Conservation (phyloP, 345 rosid species). For the Eucalyptus pauciflora region DNA sequence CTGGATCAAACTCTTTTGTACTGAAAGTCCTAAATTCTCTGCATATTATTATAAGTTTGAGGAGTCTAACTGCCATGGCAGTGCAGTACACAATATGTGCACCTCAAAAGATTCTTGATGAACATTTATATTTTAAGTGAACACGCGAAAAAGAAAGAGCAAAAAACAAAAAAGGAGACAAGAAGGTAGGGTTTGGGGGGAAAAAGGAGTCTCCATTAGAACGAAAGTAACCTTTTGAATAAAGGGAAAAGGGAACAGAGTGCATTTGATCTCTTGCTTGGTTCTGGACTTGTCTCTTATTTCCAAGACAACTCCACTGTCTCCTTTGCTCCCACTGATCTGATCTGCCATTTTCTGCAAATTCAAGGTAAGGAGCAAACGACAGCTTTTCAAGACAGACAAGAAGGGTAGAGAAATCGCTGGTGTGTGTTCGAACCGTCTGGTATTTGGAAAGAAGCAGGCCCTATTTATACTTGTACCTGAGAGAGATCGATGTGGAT, state of each 20-base stretch:
- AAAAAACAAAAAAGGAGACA: background rate
- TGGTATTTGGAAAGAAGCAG: background rate
- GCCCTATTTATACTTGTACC: background rate
- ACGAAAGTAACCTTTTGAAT: background rate
- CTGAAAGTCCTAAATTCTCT: too few species aligned
- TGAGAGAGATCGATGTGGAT: background rate
- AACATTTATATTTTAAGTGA: background rate
- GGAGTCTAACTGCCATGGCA: background rate
- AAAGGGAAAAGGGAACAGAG: background rate
- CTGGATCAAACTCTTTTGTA: background rate
- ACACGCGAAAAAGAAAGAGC: background rate
- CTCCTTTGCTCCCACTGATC: background rate
- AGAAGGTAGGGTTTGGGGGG: background rate
- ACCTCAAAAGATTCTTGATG: background rate
- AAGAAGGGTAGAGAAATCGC: background rate
- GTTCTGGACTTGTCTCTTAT: background rate
- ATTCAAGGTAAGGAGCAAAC: background rate
- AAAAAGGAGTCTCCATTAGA: background rate
- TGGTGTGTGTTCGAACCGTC: background rate
- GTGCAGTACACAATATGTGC: background rate
- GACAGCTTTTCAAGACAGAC: background rate
- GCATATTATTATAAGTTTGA: too few species aligned
- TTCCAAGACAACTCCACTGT: background rate
- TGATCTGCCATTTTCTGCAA: background rate
- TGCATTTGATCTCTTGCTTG: background rate